These are phyloP conservation scores for Candida labiduridarum DNA, from an alignment of 1,139 yeast genomes.

Conservation along the genomic window DNA sequence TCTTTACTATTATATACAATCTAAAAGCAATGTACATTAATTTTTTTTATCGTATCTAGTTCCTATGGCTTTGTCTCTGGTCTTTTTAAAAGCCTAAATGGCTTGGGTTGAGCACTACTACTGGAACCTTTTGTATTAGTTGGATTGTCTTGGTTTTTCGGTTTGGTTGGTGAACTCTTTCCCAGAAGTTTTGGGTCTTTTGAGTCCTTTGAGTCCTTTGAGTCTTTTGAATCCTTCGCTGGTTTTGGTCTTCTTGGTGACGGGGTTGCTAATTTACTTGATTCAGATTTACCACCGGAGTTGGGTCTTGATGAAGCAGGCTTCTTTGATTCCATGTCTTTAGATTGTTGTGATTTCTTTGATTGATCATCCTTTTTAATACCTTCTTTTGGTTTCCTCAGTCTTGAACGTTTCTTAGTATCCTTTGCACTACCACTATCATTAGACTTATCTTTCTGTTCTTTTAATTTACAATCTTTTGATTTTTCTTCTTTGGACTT, in stretches of 20 bases:
- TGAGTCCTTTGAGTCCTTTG: slow-evolving; percentile 1
- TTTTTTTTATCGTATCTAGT: background rate
- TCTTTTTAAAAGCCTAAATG: slow-evolving; percentile 1
- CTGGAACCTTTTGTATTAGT: background rate
- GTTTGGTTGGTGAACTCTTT: background rate
- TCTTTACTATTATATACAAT: no score
- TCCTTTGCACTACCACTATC: background rate
- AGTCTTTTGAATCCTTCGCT: background rate
- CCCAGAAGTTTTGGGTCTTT: background rate
- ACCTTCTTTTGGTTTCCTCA: slow-evolving; percentile 1
- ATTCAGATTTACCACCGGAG: background rate
- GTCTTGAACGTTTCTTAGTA: background rate
- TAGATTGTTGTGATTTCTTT: background rate
- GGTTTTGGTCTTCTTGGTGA: slow-evolving; percentile 1
- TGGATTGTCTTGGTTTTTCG: background rate
- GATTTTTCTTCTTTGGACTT: background rate
- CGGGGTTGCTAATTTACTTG: background rate
- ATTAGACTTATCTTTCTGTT: background rate
- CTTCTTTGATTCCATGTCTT: background rate
- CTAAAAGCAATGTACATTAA: background rate
- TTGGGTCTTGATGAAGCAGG: background rate
- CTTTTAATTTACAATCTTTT: background rate
- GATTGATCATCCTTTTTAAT: background rate
- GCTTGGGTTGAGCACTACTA: background rate
- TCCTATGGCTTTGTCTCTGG: slow-evolving; percentile 1